These are phyloP conservation scores for Colletotrichum echinochloae DNA, from an alignment of 2,329 filamentous ascomycete genomes.

Conservation along the genomic window DNA sequence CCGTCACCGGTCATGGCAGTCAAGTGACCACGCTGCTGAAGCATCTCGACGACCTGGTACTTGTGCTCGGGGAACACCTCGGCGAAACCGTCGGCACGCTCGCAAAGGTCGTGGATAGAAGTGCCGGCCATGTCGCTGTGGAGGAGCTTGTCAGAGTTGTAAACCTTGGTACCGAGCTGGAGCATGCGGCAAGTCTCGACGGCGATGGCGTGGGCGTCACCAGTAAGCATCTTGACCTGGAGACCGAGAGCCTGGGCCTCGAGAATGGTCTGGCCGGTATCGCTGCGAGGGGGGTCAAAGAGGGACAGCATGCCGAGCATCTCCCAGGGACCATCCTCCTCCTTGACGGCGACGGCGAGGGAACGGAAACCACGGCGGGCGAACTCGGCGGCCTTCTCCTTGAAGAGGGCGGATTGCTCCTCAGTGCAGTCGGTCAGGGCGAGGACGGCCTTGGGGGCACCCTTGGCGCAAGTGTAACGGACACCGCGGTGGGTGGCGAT, in stretches of 20 bases:
- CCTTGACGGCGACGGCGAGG: constrained; percentile 82
- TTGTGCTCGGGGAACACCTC: constrained; percentile 83
- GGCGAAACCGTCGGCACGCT: constrained; percentile 79
- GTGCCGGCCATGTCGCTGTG: constrained; percentile 80
- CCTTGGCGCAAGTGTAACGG: constrained; percentile 80
- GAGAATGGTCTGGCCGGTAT: constrained; percentile 82
- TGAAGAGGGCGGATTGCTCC: constrained; percentile 74
- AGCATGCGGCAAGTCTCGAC: constrained; percentile 89
- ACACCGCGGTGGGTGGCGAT: constrained; percentile 77
- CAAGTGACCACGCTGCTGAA: constrained; percentile 78
- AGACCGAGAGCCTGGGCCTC: constrained; percentile 82
- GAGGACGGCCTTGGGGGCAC: constrained; percentile 81
- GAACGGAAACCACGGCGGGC: constrained; percentile 84
- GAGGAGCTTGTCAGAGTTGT: constrained; percentile 83
- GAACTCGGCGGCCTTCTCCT: constrained; percentile 79
- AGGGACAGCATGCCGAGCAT: constrained; percentile 82
- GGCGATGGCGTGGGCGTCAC: constrained; percentile 82
- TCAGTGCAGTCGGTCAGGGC: constrained; percentile 75
- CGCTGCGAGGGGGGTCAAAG: constrained; percentile 84
- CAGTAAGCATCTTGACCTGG: constrained; percentile 84
- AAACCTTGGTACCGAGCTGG: constrained; percentile 82
- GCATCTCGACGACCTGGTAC: constrained; percentile 81
- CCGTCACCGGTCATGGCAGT: constrained; percentile 83
- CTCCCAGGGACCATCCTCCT: constrained; percentile 80
- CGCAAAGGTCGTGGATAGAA: constrained; percentile 80